Evolutionary conservation across 805 yeast species (phyloP).

Genomic region (Saturnispora gosingensis): DNA sequence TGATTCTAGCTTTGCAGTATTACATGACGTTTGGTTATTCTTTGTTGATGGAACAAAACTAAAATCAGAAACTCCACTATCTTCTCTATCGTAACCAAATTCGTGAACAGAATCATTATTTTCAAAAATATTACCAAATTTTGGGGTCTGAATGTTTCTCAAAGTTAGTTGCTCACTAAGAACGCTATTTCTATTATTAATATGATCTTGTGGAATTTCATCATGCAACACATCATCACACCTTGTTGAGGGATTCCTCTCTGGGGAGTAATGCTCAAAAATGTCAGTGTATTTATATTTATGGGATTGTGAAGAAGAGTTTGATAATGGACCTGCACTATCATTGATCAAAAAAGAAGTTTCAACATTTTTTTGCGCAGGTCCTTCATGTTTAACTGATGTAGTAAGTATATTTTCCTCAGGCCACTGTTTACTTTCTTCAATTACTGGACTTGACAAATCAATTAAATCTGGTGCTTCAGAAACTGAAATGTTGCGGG

Average conservation of each 20-base stretch:
- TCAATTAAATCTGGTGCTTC: constrained; percentile 24
- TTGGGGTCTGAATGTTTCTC: constrained; percentile 1
- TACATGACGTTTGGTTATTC: not conserved
- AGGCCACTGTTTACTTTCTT: not conserved
- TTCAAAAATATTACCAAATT: constrained; percentile 3
- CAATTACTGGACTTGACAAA: constrained; percentile 19
- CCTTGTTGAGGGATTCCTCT: not conserved
- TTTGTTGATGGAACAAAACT: constrained; percentile 10
- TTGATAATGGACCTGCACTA: not conserved
- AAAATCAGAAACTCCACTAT: constrained; percentile 8
- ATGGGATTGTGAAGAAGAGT: not conserved
- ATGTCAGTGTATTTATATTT: constrained; percentile 10
- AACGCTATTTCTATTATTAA: not conserved
- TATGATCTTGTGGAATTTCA: not conserved
- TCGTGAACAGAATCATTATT: constrained; percentile 14
- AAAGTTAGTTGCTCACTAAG: not conserved
- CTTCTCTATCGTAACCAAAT: constrained; percentile 23
- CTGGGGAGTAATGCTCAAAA: constrained; percentile 11
- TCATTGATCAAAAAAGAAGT: not conserved
- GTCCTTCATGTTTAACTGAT: not conserved
- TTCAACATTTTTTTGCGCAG: not conserved
- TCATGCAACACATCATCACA: not conserved
- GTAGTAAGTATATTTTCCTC: not conserved
- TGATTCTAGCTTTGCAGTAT: not conserved
- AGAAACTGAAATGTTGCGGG: not conserved